Base-by-base conservation (phyloP, 768 basidiomycete species). In the Lentinula lateritia region DNA sequence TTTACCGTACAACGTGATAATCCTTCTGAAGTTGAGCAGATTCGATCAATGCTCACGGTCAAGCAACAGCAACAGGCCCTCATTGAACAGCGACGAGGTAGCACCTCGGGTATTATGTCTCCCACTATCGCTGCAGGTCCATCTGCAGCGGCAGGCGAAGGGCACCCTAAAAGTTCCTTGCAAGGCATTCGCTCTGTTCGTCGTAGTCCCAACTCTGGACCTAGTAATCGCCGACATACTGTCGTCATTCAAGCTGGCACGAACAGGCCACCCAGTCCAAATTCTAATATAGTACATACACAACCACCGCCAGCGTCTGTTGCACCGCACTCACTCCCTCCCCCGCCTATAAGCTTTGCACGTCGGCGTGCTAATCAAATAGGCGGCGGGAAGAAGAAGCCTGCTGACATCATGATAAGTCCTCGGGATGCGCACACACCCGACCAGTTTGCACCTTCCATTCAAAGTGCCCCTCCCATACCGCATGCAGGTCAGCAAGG, bases 351-450 rank as follows among this genome's bases (percentile, higher is more conserved):
- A 69, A 89, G 87, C 72, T 91, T 92, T 71, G 87, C 89, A 13
- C 82, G 84, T 41, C 89, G 90, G 58, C 84, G 89, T 50, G 86
- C 89, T 9, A 83, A 82, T 32, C 85, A 85, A 61, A 65, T 86
- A 12, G 84, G 86, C n/a, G 64, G 64, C 43, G 74, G 69, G 0
- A 84, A 82, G 70, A 88, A 79, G 73, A 92, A 90, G 71, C 90
- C 90, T 0, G 89, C 90, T 1, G 90, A 92, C 67, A 88, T 91
- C 63, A 67, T 90, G 63, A 90, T 92, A 76, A 88, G 84, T 65
- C 88, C 89, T 9, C 78, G 87, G 57, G 87, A 86, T 63, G 69
- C 76, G 5, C 79, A 82, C 35, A 75, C 76, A 13, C 71, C 75
- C 28, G 85, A 86, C 62, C 83, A 83, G 60, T 74, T 87, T 43